phyloP scores from a whole-genome alignment of 2,329 filamentous ascomycete genomes.

The Aspergillus sojae region DNA sequence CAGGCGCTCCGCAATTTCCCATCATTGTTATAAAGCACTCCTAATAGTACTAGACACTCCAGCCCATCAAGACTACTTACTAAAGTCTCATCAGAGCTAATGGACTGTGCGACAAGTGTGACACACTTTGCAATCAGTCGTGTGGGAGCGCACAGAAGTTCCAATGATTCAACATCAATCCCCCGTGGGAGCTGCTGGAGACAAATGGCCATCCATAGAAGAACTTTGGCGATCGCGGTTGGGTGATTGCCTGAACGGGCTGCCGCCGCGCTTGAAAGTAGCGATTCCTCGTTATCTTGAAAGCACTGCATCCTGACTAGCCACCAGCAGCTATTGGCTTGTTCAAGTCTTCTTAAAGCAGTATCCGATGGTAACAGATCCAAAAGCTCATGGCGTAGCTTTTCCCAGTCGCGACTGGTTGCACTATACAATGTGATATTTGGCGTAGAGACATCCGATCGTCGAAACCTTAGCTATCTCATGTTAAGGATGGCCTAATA shows the following conservation, averaged over 20 bases:
- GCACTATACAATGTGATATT: not conserved
- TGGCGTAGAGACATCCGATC: not conserved
- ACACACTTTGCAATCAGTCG: not conserved
- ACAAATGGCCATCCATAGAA: not conserved
- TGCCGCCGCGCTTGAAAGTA: not conserved
- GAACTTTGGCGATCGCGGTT: not conserved
- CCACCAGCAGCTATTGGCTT: not conserved
- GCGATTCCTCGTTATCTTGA: not conserved
- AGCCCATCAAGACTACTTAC: not conserved
- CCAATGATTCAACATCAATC: not conserved
- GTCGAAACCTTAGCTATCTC: not conserved
- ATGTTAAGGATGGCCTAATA: not conserved
- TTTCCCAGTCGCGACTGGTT: not conserved
- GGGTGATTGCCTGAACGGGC: not conserved
- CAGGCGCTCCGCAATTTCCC: not conserved
- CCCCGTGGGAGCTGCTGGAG: not conserved
- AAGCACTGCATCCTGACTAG: not conserved
- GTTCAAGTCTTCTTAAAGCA: not conserved
- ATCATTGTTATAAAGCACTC: not conserved
- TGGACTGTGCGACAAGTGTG: not conserved
- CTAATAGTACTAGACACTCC: not conserved
- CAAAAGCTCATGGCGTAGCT: not conserved
- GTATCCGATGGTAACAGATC: not conserved
- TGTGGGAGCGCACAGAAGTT: not conserved
- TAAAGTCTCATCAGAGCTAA: not conserved